Evolutionary conservation across 202 grass and related monocot genomes (phyloP).

Genomic region (Elaeis oleifera): DNA sequence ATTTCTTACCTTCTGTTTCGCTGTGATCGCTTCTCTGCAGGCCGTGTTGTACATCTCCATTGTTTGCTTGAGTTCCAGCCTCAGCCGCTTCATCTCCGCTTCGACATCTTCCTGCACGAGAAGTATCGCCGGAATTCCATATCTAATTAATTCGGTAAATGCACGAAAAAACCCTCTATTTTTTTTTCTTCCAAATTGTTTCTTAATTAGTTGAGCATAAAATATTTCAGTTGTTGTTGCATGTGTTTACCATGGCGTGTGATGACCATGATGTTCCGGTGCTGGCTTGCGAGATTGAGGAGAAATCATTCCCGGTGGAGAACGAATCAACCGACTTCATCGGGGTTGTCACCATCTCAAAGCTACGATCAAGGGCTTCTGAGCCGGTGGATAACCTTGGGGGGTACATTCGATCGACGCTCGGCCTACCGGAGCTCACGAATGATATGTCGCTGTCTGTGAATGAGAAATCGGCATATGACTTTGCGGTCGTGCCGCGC

Average conservation of each 20-base stretch:
- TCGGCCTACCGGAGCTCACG: slow-evolving; percentile 40
- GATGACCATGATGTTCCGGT: slow-evolving; percentile 46
- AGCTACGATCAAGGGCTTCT: slow-evolving; percentile 49
- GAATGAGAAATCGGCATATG: slow-evolving; percentile 40
- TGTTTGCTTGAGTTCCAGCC: slow-evolving; percentile 82
- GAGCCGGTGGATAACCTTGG: slow-evolving; percentile 54
- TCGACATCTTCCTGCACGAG: slow-evolving; percentile 70
- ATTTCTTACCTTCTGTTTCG: slow-evolving; percentile 56
- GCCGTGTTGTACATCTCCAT: slow-evolving; percentile 99
- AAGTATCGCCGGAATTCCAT: background rate
- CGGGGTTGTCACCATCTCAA: slow-evolving; percentile 46
- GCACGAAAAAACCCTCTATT: no score
- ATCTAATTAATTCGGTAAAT: background rate
- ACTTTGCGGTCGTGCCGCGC: slow-evolving; percentile 29
- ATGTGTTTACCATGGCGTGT: slow-evolving; percentile 25
- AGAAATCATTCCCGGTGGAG: slow-evolving; percentile 43
- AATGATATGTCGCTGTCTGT: slow-evolving; percentile 72
- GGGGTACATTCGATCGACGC: slow-evolving; percentile 36
- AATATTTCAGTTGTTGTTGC: no score
- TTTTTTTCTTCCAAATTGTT: no score
- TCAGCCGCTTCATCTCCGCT: slow-evolving; percentile 76
- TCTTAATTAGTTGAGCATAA: no score
- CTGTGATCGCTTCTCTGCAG: slow-evolving; percentile 64
- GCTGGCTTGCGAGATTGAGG: slow-evolving; percentile 57
- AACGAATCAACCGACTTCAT: slow-evolving; percentile 30